Percentiles rank a stretch among this genome's conserved stretches.
These are phyloP conservation scores for Colletotrichum scovillei DNA, from an alignment of 2,329 filamentous ascomycete genomes.

Conservation along the genomic window DNA sequence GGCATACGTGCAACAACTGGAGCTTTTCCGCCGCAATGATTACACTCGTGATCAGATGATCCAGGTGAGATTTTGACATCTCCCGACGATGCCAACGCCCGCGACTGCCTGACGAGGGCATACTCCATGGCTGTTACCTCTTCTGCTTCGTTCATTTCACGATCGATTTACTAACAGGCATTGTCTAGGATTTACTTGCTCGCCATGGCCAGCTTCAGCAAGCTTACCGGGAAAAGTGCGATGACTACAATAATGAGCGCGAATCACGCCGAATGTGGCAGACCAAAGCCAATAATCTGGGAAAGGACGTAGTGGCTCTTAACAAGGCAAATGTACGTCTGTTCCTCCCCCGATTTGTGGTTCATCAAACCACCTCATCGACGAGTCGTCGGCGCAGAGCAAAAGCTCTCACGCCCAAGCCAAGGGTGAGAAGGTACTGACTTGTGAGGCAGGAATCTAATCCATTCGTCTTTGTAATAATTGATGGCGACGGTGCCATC, in stretches of 20 bases:
- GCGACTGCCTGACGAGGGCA: neutral
- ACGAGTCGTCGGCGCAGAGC: neutral
- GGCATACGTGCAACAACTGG: conserved; percentile 26
- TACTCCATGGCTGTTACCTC: neutral
- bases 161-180: neutral
- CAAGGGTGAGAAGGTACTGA: neutral
- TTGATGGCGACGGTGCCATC: conserved; percentile 50
- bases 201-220: conserved; percentile 16
- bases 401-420: no score
- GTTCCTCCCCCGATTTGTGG: neutral
- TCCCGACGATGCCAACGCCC: no score
- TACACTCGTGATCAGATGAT: conserved; percentile 32
- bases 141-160: no score
- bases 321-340: conserved; percentile 33
- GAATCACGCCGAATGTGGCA: conserved; percentile 39
- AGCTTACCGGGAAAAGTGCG: conserved; percentile 31
- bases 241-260: conserved; percentile 38
- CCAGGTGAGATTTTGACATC: conserved; percentile 1
- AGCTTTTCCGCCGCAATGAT: conserved; percentile 28
- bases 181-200: conserved; percentile 15
- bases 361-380: neutral
- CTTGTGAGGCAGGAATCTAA: conserved; percentile 42
- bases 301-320: conserved; percentile 20
- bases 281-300: conserved; percentile 28
- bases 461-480: conserved; percentile 47